Evolutionary conservation across 192 early-diverging fungal genomes (phyloP), one percentile per base, ranked within the genome.

Genomic region (Coemansia sp.): DNA sequence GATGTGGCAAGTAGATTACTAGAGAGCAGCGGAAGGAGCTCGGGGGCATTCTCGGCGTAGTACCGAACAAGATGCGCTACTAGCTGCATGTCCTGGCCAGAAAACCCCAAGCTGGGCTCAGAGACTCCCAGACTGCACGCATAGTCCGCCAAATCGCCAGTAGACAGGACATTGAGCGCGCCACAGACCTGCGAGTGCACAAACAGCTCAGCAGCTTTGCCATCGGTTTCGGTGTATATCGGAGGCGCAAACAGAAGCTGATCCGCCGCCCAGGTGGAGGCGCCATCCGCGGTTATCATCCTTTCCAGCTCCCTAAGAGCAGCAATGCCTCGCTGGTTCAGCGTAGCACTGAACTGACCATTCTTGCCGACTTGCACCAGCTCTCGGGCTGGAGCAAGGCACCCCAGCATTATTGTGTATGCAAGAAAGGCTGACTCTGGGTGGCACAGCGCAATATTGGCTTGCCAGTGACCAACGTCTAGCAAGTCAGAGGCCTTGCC

Each of bases 71-170:
- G 36, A 1, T 55, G 16, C 13, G 73, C 78, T 3, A 75, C 70
- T n/a, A 40, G 37, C 14, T 66, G 78, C 78, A 81, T 81, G 53
- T 81, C 69, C 11, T 11, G 31, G 26, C 59, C 60, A 0, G 78
- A 39, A 9, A 69, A 57, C 23, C 8, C 10, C 37, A 67, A 34
- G 3, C 20, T 59, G 11, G 50, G 8, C 3, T 60, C 35, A 3
- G 50, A 40, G 8, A 71, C n/a, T 9, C 69, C 69, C 10, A 81
- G 63, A 24, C 59, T 58, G 33, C 21, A 57, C 13, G 45, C 35
- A 53, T 58, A 75, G 6, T 38, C 59, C 0, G 42, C 43, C 13
- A 21, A 37, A 5, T 50, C 20, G 28, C 43, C 42, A 7, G 8
- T 59, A 28, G 43, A 59, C 14, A 81, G 39, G 2, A 81, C 11